Conservation (phyloP, 805 yeast genomes). For the Lipomyces yamadae region DNA sequence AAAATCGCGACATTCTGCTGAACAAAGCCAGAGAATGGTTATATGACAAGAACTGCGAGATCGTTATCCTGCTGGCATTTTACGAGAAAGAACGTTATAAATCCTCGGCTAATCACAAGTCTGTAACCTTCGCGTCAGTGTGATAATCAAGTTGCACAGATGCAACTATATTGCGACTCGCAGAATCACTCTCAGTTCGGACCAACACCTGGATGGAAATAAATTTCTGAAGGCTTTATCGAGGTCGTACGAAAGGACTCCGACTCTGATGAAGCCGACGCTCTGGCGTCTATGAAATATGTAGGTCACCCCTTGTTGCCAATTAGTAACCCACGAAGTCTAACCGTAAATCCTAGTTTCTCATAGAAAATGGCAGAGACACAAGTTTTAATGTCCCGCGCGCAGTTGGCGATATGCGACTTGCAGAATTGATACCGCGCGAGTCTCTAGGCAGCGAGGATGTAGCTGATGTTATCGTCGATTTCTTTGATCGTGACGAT, state of each 20-base stretch:
- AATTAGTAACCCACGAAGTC: neutral
- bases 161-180: neutral
- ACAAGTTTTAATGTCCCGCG: neutral
- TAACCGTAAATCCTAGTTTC: neutral
- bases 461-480: neutral
- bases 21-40: neutral
- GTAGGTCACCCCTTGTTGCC: neutral
- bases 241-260: neutral
- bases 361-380: neutral
- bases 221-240: neutral
- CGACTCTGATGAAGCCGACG: neutral
- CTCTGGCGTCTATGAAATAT: neutral
- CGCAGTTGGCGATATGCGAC: neutral
- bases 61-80: neutral
- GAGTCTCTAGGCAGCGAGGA: neutral
- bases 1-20: neutral
- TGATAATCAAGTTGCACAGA: neutral
- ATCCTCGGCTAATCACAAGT: neutral
- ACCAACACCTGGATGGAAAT: neutral
- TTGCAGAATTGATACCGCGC: neutral
- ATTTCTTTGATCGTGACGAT: neutral
- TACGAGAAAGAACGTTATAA: neutral
- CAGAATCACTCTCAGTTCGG: neutral
- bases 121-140: neutral
- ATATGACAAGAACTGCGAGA: neutral